phyloP scores from a whole-genome alignment of 2,329 filamentous ascomycete species.

The Podosphaera xanthii region DNA sequence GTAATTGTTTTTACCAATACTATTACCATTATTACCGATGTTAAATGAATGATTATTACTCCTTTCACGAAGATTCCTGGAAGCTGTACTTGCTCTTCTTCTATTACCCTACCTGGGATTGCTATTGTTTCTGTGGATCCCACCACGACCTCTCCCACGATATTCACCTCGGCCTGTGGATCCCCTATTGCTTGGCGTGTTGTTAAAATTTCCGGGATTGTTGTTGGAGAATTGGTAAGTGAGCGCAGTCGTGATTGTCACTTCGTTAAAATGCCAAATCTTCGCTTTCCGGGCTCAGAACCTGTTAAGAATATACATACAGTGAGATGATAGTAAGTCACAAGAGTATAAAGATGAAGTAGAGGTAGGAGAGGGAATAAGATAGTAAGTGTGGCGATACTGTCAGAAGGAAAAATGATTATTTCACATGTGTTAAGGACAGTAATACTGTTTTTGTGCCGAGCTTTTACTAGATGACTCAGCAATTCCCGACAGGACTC shows the following conservation, averaged over 20 bases:
- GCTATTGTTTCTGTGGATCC: background rate
- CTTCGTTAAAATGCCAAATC: background rate
- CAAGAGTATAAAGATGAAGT: background rate
- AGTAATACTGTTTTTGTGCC: too few relatives aligned
- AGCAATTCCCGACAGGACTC: too few relatives aligned
- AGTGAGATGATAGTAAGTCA: background rate
- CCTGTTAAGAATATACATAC: background rate
- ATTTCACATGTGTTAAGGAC: background rate
- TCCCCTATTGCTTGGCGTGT: background rate
- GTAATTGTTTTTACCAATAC: background rate
- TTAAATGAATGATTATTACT: background rate
- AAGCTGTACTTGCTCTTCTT: background rate
- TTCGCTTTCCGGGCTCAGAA: background rate
- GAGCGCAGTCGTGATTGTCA: background rate
- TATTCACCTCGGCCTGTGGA: background rate
- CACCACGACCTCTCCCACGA: background rate
- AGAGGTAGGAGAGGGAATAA: background rate
- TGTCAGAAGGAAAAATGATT: background rate
- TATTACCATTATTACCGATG: background rate
- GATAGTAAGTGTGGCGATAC: background rate
- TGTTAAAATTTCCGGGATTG: background rate
- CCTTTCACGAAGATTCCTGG: background rate
- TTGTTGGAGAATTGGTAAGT: background rate
- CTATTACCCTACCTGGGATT: background rate
- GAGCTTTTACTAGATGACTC: too few relatives aligned